Conservation (phyloP, 805 yeast species). For the Starmerella apis region DNA sequence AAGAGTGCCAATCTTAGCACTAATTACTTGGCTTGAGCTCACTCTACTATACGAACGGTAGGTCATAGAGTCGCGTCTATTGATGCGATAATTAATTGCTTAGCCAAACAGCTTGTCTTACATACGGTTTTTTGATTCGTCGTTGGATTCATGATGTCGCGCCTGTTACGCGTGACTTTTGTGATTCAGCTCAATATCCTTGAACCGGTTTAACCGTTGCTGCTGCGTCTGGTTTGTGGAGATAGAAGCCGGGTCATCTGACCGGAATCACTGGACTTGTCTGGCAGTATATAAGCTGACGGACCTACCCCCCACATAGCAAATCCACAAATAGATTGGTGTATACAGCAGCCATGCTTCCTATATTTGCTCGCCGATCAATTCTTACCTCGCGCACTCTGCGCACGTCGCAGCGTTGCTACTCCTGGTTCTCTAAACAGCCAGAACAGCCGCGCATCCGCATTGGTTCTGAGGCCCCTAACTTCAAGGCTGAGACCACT, state of each 20-base stretch:
- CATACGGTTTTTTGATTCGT: too few relatives aligned
- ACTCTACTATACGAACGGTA: too few relatives aligned
- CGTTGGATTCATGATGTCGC: too few relatives aligned
- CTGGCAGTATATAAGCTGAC: background rate
- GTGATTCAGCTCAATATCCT: too few relatives aligned
- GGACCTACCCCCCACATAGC: background rate
- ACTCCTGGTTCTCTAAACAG: constrained; percentile 22
- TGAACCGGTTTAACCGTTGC: background rate
- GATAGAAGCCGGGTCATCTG: background rate
- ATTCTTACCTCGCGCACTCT: background rate
- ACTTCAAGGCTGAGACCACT: constrained; percentile 74
- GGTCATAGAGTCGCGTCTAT: too few relatives aligned
- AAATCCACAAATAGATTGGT: background rate
- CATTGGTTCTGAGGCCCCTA: constrained; percentile 80
- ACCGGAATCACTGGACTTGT: background rate
- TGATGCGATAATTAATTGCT: too few relatives aligned
- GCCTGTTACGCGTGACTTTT: too few relatives aligned
- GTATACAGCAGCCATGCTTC: background rate
- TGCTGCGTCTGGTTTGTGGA: background rate
- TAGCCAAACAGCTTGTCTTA: too few relatives aligned
- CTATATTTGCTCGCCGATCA: constrained; percentile 1
- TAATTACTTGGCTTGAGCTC: too few relatives aligned
- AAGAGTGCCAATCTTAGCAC: too few relatives aligned
- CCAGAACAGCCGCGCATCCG: constrained; percentile 41
- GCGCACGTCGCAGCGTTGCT: constrained; percentile 4